A percentile compares a stretch with the other conserved stretches of the same genome.
phyloP scores from a whole-genome alignment of 2,329 filamentous ascomycete genomes.

The Colletotrichum sp. region DNA sequence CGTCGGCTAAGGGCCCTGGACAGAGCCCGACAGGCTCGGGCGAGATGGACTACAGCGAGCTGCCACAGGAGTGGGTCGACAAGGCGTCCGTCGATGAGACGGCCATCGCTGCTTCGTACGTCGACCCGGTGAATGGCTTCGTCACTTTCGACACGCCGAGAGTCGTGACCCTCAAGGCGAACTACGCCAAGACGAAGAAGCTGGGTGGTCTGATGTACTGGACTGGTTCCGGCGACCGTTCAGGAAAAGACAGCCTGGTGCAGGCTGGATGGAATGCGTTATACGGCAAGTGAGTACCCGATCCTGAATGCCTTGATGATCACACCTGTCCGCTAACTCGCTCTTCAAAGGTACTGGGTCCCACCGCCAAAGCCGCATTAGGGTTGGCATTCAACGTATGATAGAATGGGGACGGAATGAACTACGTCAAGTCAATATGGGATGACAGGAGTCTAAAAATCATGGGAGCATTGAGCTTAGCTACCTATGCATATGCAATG shows the following conservation, averaged over 20 bases:
- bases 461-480: neutral
- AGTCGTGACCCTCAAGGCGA: conserved; percentile 66
- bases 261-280: conserved; percentile 63
- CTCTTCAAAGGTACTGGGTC: neutral
- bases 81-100: conserved; percentile 51
- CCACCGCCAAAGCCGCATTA: neutral
- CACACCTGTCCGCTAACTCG: neutral
- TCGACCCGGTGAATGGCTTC: conserved; percentile 55
- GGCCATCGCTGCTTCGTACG: conserved; percentile 62
- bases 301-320: neutral
- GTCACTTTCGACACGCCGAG: conserved; percentile 68
- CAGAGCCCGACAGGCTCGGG: conserved; percentile 53
- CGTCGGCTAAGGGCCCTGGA: conserved; percentile 56
- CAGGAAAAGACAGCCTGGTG: conserved; percentile 61
- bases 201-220: conserved; percentile 73
- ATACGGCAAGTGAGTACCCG: neutral
- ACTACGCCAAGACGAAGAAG: conserved; percentile 57
- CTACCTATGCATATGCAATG: neutral
- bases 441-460: neutral
- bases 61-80: conserved; percentile 57
- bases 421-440: neutral
- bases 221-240: conserved; percentile 67
- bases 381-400: neutral
- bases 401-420: neutral
- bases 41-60: conserved; percentile 67